phyloP scores from a whole-genome alignment of 768 basidiomycete genomes.

The Vararia minispora region DNA sequence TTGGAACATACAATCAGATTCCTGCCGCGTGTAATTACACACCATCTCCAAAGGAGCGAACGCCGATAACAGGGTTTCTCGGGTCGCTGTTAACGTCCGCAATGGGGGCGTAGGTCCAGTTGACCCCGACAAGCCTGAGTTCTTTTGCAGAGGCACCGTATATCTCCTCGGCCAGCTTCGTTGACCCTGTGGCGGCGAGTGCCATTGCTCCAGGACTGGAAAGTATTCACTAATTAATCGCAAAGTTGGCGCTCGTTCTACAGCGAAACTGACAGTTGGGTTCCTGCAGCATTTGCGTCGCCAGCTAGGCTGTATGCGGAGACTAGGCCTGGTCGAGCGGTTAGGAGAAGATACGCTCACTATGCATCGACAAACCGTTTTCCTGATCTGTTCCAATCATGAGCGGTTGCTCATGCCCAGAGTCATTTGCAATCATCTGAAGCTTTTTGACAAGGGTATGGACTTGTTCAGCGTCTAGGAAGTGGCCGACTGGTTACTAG shows the following conservation, averaged over 20 bases:
- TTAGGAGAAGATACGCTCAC: not conserved
- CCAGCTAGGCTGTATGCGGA: slow-evolving; percentile 44
- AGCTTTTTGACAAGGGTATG: slow-evolving; percentile 35
- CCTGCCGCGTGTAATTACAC: slow-evolving; percentile 7
- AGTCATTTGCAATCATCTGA: slow-evolving; percentile 43
- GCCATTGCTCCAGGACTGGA: slow-evolving; percentile 67
- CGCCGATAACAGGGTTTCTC: slow-evolving; percentile 66
- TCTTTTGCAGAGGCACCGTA: slow-evolving; percentile 44
- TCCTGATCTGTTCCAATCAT: slow-evolving; percentile 69
- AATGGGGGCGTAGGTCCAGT: slow-evolving; percentile 62
- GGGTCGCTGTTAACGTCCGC: slow-evolving; percentile 65
- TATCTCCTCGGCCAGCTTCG: slow-evolving; percentile 31
- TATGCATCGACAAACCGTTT: slow-evolving; percentile 34
- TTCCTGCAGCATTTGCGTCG: slow-evolving; percentile 31
- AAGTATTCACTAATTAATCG: not conserved
- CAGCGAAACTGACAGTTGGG: slow-evolving; percentile 45
- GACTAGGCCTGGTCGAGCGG: slow-evolving; percentile 38
- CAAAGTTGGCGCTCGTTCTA: not conserved
- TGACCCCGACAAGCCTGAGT: slow-evolving; percentile 49
- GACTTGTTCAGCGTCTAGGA: slow-evolving; percentile 39
- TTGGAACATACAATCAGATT: not conserved
- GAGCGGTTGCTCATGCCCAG: slow-evolving; percentile 44
- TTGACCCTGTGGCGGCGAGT: slow-evolving; percentile 41
- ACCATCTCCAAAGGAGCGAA: slow-evolving; percentile 65
- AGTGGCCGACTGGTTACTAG: too few relatives aligned